These are phyloP conservation scores for Cercis canadensis DNA, from an alignment of 306 rosid species.

Conservation along the genomic window DNA sequence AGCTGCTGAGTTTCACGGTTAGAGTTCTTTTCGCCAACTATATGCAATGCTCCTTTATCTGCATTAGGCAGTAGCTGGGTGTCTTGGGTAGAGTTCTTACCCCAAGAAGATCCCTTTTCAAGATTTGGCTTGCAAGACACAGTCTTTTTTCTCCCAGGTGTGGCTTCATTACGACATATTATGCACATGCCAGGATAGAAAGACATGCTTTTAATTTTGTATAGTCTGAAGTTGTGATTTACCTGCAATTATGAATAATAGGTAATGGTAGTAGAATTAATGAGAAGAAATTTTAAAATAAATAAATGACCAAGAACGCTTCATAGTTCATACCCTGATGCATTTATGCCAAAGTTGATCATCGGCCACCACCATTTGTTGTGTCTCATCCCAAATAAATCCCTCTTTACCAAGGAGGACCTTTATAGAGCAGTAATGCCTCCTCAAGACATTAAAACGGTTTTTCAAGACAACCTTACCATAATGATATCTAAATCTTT, in stretches of 20 bases:
- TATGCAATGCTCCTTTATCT: slow-evolving; percentile 28
- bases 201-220: slow-evolving; percentile 54
- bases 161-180: slow-evolving; percentile 54
- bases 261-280: slow-evolving; percentile 20
- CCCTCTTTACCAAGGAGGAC: slow-evolving; percentile 56
- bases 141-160: not conserved
- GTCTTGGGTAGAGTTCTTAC: slow-evolving; percentile 31
- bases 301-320: not conserved
- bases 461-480: slow-evolving; percentile 61
- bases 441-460: slow-evolving; percentile 53
- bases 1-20: not conserved
- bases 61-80: slow-evolving; percentile 26
- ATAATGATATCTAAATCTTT: slow-evolving; percentile 45
- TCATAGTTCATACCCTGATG: slow-evolving; percentile 45
- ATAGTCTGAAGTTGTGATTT: slow-evolving; percentile 52
- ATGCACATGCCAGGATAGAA: slow-evolving; percentile 51
- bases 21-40: slow-evolving; percentile 29
- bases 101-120: slow-evolving; percentile 29
- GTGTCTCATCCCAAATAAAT: slow-evolving; percentile 53
- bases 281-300: not conserved
- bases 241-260: slow-evolving; percentile 39
- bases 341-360: slow-evolving; percentile 55
- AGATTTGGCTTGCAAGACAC: slow-evolving; percentile 35
- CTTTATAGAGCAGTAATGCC: slow-evolving; percentile 52
- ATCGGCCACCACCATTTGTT: slow-evolving; percentile 57